These are phyloP conservation scores for Verticillium nonalfalfae DNA, from an alignment of 2,329 filamentous ascomycete species.

Conservation along the genomic window DNA sequence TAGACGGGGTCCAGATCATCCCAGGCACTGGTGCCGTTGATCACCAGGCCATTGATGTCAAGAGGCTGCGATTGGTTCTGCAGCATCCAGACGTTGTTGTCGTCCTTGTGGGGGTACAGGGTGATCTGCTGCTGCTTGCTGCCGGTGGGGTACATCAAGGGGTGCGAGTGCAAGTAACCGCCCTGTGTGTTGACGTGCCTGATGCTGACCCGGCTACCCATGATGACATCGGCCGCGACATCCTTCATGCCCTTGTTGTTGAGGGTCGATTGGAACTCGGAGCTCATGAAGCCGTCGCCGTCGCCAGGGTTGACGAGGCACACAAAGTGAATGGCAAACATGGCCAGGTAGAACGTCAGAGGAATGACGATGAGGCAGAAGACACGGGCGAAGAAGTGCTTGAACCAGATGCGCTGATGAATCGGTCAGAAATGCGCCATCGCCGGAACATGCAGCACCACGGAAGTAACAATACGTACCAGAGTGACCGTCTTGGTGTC, in stretches of 20 bases:
- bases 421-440: constrained; percentile 8
- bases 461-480: constrained; percentile 33
- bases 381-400: constrained; percentile 85
- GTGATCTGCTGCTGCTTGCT: constrained; percentile 99
- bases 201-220: constrained; percentile 79
- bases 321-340: constrained; percentile 96
- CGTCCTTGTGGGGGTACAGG: constrained; percentile 96
- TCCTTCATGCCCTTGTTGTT: constrained; percentile 97
- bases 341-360: constrained; percentile 83
- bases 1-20: constrained; percentile 62
- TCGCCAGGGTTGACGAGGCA: constrained; percentile 93
- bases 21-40: constrained; percentile 81
- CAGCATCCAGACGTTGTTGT: constrained; percentile 91
- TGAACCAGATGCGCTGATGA: constrained; percentile 69
- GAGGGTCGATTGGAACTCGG: constrained; percentile 94
- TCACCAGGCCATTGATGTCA: constrained; percentile 64
- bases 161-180: constrained; percentile 94
- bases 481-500: constrained; percentile 81
- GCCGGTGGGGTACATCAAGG: constrained; percentile 93
- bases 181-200: constrained; percentile 97
- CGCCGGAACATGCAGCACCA: not conserved
- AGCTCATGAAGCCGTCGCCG: constrained; percentile 98
- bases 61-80: constrained; percentile 96
- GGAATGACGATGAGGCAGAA: constrained; percentile 93
- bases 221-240: constrained; percentile 83